Conservation (phyloP, 2,329 filamentous ascomycete genomes). For the Neospermospora avenae region DNA sequence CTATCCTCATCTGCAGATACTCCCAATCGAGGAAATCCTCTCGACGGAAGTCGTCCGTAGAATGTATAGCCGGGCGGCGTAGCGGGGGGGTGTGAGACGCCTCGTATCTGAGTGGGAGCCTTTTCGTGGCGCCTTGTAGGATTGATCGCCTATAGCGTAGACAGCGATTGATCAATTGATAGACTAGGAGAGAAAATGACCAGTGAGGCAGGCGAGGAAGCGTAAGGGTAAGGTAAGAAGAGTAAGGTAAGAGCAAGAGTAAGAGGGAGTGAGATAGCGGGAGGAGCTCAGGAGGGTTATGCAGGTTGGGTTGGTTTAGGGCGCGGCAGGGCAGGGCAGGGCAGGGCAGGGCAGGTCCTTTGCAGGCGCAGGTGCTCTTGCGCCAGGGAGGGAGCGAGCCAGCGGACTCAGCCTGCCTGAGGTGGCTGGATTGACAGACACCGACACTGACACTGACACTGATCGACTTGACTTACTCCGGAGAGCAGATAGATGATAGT, state of each 20-base stretch:
- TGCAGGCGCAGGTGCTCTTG: no score
- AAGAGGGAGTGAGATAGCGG: neutral
- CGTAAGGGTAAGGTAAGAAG: neutral
- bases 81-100: conserved; percentile 16
- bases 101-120: conserved; percentile 10
- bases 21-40: neutral
- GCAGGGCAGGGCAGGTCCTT: no score
- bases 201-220: neutral
- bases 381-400: neutral
- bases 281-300: conserved; percentile 8
- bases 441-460: neutral
- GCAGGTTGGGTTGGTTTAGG: neutral
- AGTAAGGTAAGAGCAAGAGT: no score
- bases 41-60: conserved; percentile 1
- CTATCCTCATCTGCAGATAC: conserved; percentile 4
- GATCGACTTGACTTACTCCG: neutral
- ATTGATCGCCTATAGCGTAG: neutral
- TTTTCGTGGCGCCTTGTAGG: conserved; percentile 7
- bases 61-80: conserved; percentile 13
- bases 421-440: neutral
- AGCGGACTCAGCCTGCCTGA: neutral
- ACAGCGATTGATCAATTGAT: neutral
- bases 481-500: no score
- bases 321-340: conserved; percentile 7
- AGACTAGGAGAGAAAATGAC: neutral